Conservation (phyloP, 2,329 filamentous ascomycete species). For the Ophiobolus disseminans region DNA sequence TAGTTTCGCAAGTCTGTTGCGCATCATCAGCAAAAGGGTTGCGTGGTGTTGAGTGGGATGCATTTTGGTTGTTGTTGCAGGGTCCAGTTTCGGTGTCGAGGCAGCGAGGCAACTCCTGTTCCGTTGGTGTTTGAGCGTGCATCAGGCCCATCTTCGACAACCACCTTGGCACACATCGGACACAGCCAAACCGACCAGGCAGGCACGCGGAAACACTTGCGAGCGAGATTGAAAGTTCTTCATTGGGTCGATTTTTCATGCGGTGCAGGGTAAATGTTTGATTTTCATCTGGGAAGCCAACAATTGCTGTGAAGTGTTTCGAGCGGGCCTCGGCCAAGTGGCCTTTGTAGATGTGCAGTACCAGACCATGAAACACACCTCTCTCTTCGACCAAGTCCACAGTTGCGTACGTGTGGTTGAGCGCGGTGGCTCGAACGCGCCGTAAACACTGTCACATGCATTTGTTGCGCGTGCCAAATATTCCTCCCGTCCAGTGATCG, state of each 20-base stretch:
- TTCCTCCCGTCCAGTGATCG: background rate
- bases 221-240: constrained; percentile 30
- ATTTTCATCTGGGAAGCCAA: constrained; percentile 7
- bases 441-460: background rate
- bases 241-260: constrained; percentile 7
- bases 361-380: constrained; percentile 2
- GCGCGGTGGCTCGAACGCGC: background rate
- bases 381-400: background rate
- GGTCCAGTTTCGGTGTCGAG: constrained; percentile 26
- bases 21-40: background rate
- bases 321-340: constrained; percentile 12
- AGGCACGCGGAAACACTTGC: constrained; percentile 24
- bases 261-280: constrained; percentile 3
- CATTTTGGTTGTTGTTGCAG: constrained; percentile 18
- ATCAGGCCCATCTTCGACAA: constrained; percentile 26
- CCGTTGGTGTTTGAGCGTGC: constrained; percentile 45
- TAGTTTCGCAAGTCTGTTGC: background rate
- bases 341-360: background rate
- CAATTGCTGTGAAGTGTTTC: constrained; percentile 11
- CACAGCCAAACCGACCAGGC: constrained; percentile 21
- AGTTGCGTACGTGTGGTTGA: background rate
- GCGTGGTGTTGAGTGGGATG: constrained; percentile 4
- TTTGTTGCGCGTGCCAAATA: background rate
- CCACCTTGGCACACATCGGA: constrained; percentile 22
- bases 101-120: constrained; percentile 44